phyloP scores from a whole-genome alignment of 495 filamentous ascomycete genomes.

The Neurospora sp. region DNA sequence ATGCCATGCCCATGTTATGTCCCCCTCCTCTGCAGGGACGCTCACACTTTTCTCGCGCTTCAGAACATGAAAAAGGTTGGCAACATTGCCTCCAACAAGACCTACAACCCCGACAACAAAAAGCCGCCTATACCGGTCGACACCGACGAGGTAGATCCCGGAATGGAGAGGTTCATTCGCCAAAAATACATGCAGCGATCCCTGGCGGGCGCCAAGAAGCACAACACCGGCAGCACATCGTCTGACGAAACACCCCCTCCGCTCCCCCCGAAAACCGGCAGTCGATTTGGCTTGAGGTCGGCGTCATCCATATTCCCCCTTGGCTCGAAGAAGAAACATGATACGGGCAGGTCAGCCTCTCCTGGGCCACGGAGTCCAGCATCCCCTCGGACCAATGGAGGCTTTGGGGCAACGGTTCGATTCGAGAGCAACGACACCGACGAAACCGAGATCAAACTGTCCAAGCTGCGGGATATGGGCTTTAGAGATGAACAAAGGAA shows the following conservation, averaged over 20 bases:
- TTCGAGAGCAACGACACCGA: conserved; percentile 31
- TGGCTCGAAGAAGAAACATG: conserved; percentile 28
- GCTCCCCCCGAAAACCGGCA: conserved; percentile 71
- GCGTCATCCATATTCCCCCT: conserved; percentile 59
- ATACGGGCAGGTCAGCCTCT: conserved; percentile 11
- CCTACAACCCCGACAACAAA: conserved; percentile 75
- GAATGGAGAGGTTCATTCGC: conserved; percentile 88
- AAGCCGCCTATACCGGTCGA: conserved; percentile 78
- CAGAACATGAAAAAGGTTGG: conserved; percentile 90
- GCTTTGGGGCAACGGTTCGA: conserved; percentile 56
- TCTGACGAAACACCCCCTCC: conserved; percentile 62
- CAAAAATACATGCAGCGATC: conserved; percentile 70
- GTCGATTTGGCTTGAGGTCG: conserved; percentile 67
- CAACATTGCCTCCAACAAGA: conserved; percentile 74
- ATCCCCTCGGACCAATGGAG: conserved; percentile 45
- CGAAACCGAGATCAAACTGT: conserved; percentile 58
- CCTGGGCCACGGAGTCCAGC: conserved; percentile 19
- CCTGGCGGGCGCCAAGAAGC: conserved; percentile 25
- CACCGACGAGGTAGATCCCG: conserved; percentile 80
- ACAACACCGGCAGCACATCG: conserved; percentile 32
- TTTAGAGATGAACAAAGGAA: conserved; percentile 80
- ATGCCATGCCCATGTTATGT: background rate
- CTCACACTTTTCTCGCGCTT: conserved; percentile 15
- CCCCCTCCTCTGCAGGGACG: background rate
- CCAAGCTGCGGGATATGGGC: conserved; percentile 79